Conservation (phyloP, 2,329 filamentous ascomycete genomes). For the Cytospora piceicola region DNA sequence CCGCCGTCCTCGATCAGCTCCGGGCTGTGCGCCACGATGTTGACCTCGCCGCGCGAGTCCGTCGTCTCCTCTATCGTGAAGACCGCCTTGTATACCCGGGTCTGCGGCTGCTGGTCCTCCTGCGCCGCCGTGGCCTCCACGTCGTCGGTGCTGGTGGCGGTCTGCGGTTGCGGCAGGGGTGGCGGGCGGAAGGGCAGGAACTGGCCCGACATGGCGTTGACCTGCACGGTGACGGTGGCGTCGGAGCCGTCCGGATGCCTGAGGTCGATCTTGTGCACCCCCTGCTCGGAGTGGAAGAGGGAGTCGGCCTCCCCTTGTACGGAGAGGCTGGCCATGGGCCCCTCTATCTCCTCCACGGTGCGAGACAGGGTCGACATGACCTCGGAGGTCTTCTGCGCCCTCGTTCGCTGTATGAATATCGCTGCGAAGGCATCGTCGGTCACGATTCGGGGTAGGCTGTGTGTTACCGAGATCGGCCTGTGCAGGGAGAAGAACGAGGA, state of each 20-base stretch:
- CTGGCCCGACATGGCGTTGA: conserved; percentile 69
- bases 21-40: conserved; percentile 64
- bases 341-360: conserved; percentile 63
- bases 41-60: conserved; percentile 62
- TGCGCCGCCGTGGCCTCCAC: conserved; percentile 38
- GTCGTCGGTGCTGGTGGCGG: conserved; percentile 40
- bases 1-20: conserved; percentile 55
- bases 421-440: conserved; percentile 77
- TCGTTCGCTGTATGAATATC: conserved; percentile 71
- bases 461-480: conserved; percentile 87
- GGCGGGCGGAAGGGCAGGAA: conserved; percentile 84
- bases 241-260: conserved; percentile 60
- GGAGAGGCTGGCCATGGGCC: conserved; percentile 58
- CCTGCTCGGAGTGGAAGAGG: conserved; percentile 50
- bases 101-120: conserved; percentile 47
- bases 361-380: conserved; percentile 70
- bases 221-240: conserved; percentile 65
- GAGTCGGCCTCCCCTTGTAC: conserved; percentile 40
- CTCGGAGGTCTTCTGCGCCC: conserved; percentile 56
- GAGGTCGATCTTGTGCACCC: conserved; percentile 55
- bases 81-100: conserved; percentile 65
- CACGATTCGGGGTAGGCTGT: conserved; percentile 74
- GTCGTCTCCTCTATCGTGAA: conserved; percentile 70
- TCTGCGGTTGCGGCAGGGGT: conserved; percentile 71
- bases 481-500: conserved; percentile 96